A percentile compares a stretch with the other conserved stretches of the same genome.
phyloP scores from a whole-genome alignment of 1,284 basidiomycete species.

The Tilletia setariae region DNA sequence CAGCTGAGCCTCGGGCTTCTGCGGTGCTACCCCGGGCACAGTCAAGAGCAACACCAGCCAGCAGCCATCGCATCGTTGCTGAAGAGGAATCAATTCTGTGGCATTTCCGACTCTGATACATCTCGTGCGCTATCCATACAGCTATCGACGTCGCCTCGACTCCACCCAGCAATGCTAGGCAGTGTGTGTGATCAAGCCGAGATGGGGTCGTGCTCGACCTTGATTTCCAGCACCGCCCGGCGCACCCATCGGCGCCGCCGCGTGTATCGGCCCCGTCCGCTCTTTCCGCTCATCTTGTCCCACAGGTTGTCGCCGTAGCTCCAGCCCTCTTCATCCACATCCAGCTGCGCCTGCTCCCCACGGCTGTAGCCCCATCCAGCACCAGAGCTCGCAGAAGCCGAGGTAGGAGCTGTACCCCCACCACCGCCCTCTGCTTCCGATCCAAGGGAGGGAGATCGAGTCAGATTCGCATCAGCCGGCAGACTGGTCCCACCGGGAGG shows the following conservation, averaged over 20 bases:
- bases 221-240: slow-evolving; percentile 53
- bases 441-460: background rate
- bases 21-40: no score
- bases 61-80: no score
- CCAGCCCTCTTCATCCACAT: slow-evolving; percentile 85
- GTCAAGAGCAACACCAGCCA: no score
- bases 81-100: no score
- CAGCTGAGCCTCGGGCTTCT: no score
- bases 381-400: background rate
- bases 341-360: background rate
- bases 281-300: slow-evolving; percentile 73
- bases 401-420: background rate
- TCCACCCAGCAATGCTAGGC: no score
- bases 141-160: no score
- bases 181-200: no score
- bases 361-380: background rate
- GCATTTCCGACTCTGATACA: no score
- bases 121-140: no score
- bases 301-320: slow-evolving; percentile 94
- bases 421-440: background rate
- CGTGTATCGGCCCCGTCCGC: slow-evolving; percentile 71
- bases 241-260: slow-evolving; percentile 56
- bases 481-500: background rate
- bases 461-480: background rate
- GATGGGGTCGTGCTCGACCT: slow-evolving; percentile 30